phyloP scores from a whole-genome alignment of 2,329 filamentous ascomycete genomes.

The Dactylellina sp. region DNA sequence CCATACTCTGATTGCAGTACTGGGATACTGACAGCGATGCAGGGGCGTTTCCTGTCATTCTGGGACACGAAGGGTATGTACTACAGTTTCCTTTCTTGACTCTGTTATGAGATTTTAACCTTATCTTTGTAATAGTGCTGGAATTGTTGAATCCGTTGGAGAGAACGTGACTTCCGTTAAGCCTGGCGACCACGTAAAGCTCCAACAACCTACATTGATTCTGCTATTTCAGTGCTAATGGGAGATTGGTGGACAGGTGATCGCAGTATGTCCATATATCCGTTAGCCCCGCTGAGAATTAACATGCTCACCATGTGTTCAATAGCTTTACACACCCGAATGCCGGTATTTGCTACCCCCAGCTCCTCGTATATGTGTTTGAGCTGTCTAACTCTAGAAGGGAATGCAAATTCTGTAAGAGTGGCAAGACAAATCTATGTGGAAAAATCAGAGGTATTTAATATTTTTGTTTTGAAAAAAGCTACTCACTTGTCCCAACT shows the following conservation, averaged over 20 bases:
- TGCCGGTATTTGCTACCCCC: slow-evolving; percentile 9
- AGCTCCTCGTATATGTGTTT: neutral
- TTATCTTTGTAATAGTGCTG: slow-evolving; percentile 69
- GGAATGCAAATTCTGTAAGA: slow-evolving; percentile 99
- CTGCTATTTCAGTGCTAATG: neutral
- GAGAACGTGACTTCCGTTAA: slow-evolving; percentile 96
- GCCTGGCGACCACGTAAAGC: slow-evolving; percentile 84
- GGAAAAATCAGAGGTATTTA: slow-evolving; percentile 84
- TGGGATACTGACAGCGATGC: neutral
- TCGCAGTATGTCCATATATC: slow-evolving; percentile 37
- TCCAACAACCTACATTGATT: neutral
- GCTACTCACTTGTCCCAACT: neutral
- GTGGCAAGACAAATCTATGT: slow-evolving; percentile 94
- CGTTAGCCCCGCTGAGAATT: neutral
- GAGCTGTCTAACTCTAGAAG: slow-evolving; percentile 69
- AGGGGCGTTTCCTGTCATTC: slow-evolving; percentile 76
- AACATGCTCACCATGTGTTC: slow-evolving; percentile 4
- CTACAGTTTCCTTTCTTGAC: neutral
- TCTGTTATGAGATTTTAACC: neutral
- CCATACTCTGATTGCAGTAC: neutral
- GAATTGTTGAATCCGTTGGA: slow-evolving; percentile 91
- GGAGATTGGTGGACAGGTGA: slow-evolving; percentile 22
- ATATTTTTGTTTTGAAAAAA: neutral
- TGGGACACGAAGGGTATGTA: slow-evolving; percentile 78
- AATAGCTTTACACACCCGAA: slow-evolving; percentile 50